Conservation (phyloP, 2,329 filamentous ascomycete species). For the Penicillium fuscoglaucum region DNA sequence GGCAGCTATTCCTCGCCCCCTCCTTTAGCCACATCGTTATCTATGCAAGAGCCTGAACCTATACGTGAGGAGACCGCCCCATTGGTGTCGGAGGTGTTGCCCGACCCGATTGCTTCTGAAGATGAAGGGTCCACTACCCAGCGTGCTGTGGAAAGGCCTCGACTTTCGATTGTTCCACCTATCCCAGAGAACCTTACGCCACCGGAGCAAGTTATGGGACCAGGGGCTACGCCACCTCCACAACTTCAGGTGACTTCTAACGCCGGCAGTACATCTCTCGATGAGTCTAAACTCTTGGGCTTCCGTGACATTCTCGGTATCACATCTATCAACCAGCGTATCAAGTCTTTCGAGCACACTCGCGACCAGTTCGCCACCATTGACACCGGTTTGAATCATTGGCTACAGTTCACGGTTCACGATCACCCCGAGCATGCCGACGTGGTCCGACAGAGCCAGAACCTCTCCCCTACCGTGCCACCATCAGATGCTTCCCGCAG, state of each 20-base stretch:
- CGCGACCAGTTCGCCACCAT: conserved; percentile 68
- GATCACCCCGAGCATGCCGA: conserved; percentile 56
- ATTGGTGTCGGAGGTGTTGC: conserved; percentile 1
- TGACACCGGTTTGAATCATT: conserved; percentile 71
- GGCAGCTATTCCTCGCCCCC: conserved; percentile 16
- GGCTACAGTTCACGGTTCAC: conserved; percentile 54
- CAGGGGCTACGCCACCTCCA: conserved; percentile 11
- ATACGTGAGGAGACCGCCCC: conserved; percentile 13
- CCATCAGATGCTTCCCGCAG: conserved; percentile 34
- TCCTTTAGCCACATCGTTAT: conserved; percentile 16
- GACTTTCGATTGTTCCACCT: conserved; percentile 35
- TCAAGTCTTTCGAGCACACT: conserved; percentile 71
- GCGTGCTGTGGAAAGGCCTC: conserved; percentile 28
- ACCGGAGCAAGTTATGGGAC: conserved; percentile 18
- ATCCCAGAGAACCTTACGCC: conserved; percentile 17
- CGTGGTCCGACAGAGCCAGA: conserved; percentile 40
- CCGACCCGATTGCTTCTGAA: conserved; percentile 11
- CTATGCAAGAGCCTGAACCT: conserved; percentile 25
- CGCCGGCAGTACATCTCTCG: conserved; percentile 20
- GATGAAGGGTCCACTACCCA: conserved; percentile 14
- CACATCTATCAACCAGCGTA: conserved; percentile 65
- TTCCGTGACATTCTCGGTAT: conserved; percentile 79
- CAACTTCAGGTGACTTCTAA: conserved; percentile 12
- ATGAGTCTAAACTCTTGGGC: conserved; percentile 50
- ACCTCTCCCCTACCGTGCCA: conserved; percentile 31